Percentiles rank a stretch among this genome's conserved stretches.
Conservation (phyloP, 768 basidiomycete species). For the Auricularia cornea region DNA sequence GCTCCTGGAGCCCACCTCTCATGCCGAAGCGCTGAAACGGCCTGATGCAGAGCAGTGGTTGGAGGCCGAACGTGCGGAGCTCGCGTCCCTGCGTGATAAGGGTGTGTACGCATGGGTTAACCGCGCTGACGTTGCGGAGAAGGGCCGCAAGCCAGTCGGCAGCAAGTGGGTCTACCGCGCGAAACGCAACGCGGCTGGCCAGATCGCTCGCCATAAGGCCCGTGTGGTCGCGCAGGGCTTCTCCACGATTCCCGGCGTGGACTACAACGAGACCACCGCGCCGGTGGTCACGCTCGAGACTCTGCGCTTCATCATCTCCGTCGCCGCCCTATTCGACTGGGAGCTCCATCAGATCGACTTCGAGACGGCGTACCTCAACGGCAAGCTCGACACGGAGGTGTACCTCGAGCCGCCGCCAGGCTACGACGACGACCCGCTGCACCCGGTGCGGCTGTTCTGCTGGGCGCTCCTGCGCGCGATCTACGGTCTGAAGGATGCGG, state of each 20-base stretch:
- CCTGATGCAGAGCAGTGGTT: not conserved
- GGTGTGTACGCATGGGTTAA: not conserved
- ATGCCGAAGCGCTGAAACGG: not conserved
- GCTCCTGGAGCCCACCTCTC: not conserved
- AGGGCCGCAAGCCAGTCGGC: slow-evolving; percentile 10
- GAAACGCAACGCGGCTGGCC: not conserved
- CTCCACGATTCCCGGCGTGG: slow-evolving; percentile 20
- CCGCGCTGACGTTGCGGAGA: not conserved
- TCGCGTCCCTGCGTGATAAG: not conserved
- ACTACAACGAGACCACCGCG: slow-evolving; percentile 19
- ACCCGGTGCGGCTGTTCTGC: slow-evolving; percentile 1
- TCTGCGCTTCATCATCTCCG: slow-evolving; percentile 24
- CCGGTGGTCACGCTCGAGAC: slow-evolving; percentile 18
- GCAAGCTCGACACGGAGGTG: slow-evolving; percentile 21
- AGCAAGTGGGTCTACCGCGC: slow-evolving; percentile 23
- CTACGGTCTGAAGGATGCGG: slow-evolving; percentile 35
- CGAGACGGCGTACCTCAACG: slow-evolving; percentile 33
- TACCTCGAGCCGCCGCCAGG: slow-evolving; percentile 11
- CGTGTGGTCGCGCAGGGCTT: slow-evolving; percentile 25
- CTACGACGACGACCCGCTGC: slow-evolving; percentile 6
- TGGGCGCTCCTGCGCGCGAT: slow-evolving; percentile 19
- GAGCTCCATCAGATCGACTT: slow-evolving; percentile 37
- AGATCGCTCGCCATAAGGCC: not conserved
- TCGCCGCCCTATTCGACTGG: slow-evolving; percentile 28
- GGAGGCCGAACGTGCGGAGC: not conserved